Evolutionary conservation across 2,329 filamentous ascomycete genomes (phyloP), one percentile per base, ranked within the genome.

Genomic region (Dactylonectria macrodidyma): DNA sequence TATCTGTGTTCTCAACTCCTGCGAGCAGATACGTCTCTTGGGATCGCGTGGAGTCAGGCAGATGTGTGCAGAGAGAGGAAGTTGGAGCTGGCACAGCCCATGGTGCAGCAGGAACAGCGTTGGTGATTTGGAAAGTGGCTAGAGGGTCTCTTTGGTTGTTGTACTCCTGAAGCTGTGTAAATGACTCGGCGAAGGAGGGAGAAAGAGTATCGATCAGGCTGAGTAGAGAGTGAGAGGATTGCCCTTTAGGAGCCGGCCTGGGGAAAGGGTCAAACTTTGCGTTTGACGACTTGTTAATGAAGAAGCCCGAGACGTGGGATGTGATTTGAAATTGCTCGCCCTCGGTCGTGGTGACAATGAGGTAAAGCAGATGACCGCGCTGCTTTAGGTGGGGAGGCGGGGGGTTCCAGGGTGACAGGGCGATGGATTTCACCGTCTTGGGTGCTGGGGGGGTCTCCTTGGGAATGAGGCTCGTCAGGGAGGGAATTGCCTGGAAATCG

Each of bases 281-380:
- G 82, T 96, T 98, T 61, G 94, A 96, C 34, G 93, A 98, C 82
- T 95, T 97, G 88, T 97, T 99, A 77, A 98, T 93, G 81, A 92
- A 99, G 86, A 99, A 99, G 22, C 96, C 96, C 14, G 95, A 95
- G 58, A 97, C 93, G 76, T 98, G 94, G 14, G 94, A 90, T 10
- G 97, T 99, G 77, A 99, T 92, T 81, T 98, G 95, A 81, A 93
- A 91, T 81, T 97, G 94, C 83, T 99, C 96, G 70, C 95, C 95
- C 82, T 99, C 96, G 75, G 94, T 95, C 65, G 95, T 98, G 16
- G 92, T 95, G 50, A 96, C 87, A 70, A 94, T 88, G 22, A 99
- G 87, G 81, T 99, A 99, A 56, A 99, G 88, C 65, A 99, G 85
- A 80, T 99, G 96, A 24, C 96, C 96, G 78, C 93, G 94, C 78